A percentile compares a stretch with the other conserved stretches of the same genome.
Conservation (phyloP, 2,329 filamentous ascomycete genomes). For the Phaeophleospora eucalypticola region DNA sequence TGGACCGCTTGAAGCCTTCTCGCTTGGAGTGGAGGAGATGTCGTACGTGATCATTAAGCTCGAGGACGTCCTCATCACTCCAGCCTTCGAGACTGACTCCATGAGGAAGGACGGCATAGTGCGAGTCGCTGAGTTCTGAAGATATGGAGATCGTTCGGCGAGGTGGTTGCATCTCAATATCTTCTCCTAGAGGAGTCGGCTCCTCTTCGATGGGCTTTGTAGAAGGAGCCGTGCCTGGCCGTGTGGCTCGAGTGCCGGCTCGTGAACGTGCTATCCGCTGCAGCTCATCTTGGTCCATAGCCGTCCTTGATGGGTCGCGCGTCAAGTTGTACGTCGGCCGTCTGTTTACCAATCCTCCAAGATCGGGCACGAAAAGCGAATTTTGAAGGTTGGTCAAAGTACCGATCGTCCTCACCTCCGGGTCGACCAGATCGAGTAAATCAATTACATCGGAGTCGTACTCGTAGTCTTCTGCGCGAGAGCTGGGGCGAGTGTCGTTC, state of each 20-base stretch:
- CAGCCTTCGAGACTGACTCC: conserved; percentile 69
- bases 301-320: conserved; percentile 40
- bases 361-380: conserved; percentile 76
- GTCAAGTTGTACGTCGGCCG: conserved; percentile 73
- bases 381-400: conserved; percentile 88
- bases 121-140: conserved; percentile 63
- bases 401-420: conserved; percentile 75
- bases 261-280: conserved; percentile 17
- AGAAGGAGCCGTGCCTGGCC: background rate
- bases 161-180: conserved; percentile 23
- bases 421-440: conserved; percentile 68
- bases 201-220: conserved; percentile 14
- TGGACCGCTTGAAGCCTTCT: conserved; percentile 71
- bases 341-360: conserved; percentile 72
- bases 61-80: conserved; percentile 67
- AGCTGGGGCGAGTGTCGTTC: conserved; percentile 8
- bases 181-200: conserved; percentile 4
- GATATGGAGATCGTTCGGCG: conserved; percentile 53
- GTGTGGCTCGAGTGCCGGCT: conserved; percentile 19
- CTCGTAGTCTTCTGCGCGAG: conserved; percentile 34
- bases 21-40: conserved; percentile 82
- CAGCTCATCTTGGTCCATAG: conserved; percentile 11
- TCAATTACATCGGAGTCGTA: conserved; percentile 63
- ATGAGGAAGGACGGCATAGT: conserved; percentile 76
- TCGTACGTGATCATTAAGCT: conserved; percentile 79